A percentile compares a stretch with the other conserved stretches of the same genome.
phyloP scores from a whole-genome alignment of 192 early-diverging fungal genomes.

The Coemansia sp. region DNA sequence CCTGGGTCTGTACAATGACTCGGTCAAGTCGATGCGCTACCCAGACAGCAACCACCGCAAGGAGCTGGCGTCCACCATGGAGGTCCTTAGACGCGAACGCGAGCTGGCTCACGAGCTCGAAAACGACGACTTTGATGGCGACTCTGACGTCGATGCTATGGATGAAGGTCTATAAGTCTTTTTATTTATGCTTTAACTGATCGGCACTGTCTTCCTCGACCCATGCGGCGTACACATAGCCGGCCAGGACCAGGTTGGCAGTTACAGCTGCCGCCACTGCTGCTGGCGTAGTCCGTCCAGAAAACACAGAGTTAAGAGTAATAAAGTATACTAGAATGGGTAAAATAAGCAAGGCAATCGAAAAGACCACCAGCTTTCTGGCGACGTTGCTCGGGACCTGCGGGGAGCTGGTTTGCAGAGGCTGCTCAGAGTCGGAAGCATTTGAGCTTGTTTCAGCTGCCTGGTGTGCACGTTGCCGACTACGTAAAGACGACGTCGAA shows the following conservation, averaged over 20 bases:
- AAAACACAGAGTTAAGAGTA: slow-evolving; percentile 40
- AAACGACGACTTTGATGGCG: slow-evolving; percentile 72
- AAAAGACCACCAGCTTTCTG: slow-evolving; percentile 39
- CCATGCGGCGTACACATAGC: slow-evolving; percentile 46
- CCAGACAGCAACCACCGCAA: slow-evolving; percentile 83
- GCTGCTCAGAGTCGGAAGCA: neutral
- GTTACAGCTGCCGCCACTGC: slow-evolving; percentile 44
- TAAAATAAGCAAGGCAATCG: slow-evolving; percentile 31
- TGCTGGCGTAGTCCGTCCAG: slow-evolving; percentile 37
- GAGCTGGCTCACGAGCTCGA: slow-evolving; percentile 91
- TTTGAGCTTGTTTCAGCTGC: too few relatives aligned
- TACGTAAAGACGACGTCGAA: neutral
- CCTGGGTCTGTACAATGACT: slow-evolving; percentile 94
- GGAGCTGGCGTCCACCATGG: slow-evolving; percentile 76
- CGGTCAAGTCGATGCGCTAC: slow-evolving; percentile 97
- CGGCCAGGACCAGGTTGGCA: slow-evolving; percentile 42
- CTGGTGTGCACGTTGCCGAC: neutral
- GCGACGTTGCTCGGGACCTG: slow-evolving; percentile 37
- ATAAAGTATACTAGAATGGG: slow-evolving; percentile 47
- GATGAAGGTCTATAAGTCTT: slow-evolving; percentile 36
- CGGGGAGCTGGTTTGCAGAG: neutral
- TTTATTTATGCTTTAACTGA: neutral
- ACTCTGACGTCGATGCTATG: slow-evolving; percentile 65
- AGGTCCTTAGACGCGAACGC: slow-evolving; percentile 85
- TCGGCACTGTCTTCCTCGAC: slow-evolving; percentile 21